Conservation (phyloP, 1,284 basidiomycete genomes). For the Trichosporon coremiiforme region DNA sequence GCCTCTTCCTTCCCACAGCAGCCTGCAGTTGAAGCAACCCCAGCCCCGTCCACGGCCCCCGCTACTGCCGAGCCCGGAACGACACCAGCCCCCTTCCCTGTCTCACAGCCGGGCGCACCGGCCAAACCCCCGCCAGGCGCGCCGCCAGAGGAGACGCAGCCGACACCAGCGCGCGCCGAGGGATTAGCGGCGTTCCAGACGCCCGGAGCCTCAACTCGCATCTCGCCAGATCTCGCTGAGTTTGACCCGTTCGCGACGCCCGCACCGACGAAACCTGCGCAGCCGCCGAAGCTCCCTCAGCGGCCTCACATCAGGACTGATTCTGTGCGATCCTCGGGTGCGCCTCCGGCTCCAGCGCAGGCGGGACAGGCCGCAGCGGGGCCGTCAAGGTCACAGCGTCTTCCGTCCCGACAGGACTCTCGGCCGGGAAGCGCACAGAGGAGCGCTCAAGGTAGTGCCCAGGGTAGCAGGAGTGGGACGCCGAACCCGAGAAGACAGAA, state of each 20-base stretch:
- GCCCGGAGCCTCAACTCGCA: neutral
- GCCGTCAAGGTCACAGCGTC: neutral
- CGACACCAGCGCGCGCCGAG: neutral
- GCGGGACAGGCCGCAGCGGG: neutral
- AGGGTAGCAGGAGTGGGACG: neutral
- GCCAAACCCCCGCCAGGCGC: neutral
- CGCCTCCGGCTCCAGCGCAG: neutral
- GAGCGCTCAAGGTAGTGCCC: neutral
- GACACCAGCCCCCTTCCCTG: slow-evolving; percentile 18
- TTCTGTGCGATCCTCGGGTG: neutral
- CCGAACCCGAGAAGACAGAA: neutral
- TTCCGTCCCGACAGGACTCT: neutral
- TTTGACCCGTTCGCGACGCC: slow-evolving; percentile 51
- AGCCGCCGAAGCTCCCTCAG: neutral
- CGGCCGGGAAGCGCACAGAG: neutral
- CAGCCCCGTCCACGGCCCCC: neutral
- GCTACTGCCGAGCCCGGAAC: neutral
- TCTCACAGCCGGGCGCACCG: slow-evolving; percentile 5
- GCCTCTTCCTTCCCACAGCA: too few relatives aligned
- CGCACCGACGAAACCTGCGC: neutral
- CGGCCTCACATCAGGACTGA: neutral
- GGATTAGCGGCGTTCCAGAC: slow-evolving; percentile 17
- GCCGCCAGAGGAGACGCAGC: neutral
- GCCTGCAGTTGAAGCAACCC: neutral
- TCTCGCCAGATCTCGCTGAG: slow-evolving; percentile 40